A percentile compares a stretch with the other conserved stretches of the same genome.
These are phyloP conservation scores for Oryza punctata DNA, from an alignment of 176 grass and related monocot genomes.

Conservation along the genomic window DNA sequence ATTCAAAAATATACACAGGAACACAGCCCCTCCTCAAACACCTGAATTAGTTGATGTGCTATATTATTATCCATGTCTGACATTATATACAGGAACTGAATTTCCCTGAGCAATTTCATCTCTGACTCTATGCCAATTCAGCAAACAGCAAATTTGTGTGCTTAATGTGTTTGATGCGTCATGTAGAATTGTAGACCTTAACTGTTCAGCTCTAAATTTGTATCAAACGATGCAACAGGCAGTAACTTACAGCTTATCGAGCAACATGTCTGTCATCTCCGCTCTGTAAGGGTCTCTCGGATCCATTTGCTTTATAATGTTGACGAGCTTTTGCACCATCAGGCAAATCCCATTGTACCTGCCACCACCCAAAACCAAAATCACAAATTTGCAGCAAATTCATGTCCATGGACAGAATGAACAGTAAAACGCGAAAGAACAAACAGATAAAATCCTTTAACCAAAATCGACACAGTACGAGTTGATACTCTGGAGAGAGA, in stretches of 20 bases:
- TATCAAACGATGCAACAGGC: neutral
- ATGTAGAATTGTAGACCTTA: neutral
- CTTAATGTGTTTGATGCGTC: neutral
- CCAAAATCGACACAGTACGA: neutral
- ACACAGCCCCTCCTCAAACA: neutral
- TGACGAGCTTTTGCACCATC: conserved; percentile 67
- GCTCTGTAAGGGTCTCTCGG: conserved; percentile 65
- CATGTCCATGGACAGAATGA: neutral
- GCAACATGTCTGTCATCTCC: conserved; percentile 69
- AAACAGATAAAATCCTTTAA: neutral
- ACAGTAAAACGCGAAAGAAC: neutral
- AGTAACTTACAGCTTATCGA: conserved; percentile 74
- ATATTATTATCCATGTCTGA: neutral
- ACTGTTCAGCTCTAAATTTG: neutral
- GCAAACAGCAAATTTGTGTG: neutral
- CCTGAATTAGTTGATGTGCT: neutral
- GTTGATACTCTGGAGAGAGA: too few species aligned
- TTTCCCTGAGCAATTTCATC: neutral
- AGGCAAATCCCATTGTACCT: conserved; percentile 66
- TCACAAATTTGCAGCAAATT: neutral
- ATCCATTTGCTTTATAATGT: conserved; percentile 87
- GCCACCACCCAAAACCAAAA: neutral
- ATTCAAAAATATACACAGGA: neutral
- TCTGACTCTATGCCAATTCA: neutral
- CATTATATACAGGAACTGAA: neutral